These are phyloP conservation scores for Ostreobium quekettii DNA, from an alignment of 139 green algal genomes.

Conservation along the genomic window DNA sequence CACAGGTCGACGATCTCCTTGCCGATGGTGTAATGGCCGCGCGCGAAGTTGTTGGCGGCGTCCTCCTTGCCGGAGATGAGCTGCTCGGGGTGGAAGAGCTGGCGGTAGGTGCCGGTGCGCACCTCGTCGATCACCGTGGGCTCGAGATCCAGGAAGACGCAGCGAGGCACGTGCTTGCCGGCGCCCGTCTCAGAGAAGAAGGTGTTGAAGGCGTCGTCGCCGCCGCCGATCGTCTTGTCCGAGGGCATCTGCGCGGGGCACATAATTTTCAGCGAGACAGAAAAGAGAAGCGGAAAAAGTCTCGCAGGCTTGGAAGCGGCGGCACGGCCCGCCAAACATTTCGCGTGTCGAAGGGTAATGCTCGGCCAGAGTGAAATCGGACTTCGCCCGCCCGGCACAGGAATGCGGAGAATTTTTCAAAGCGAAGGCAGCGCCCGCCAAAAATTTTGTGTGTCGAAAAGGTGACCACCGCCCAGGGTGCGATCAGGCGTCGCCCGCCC, in stretches of 20 bases:
- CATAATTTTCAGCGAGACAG: too few relatives aligned
- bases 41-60: slow-evolving; percentile 79
- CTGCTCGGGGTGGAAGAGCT: slow-evolving; percentile 98
- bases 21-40: slow-evolving; percentile 87
- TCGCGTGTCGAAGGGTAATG: too few relatives aligned
- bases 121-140: slow-evolving; percentile 94
- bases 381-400: too few relatives aligned
- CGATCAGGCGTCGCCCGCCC: too few relatives aligned
- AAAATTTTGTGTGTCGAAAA: too few relatives aligned
- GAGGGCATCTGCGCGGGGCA: slow-evolving; percentile 68
- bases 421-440: too few relatives aligned
- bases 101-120: slow-evolving; percentile 88
- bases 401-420: too few relatives aligned
- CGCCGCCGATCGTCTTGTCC: slow-evolving; percentile 86
- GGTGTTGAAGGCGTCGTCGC: slow-evolving; percentile 92
- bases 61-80: slow-evolving; percentile 96
- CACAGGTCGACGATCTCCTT: slow-evolving; percentile 96
- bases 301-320: too few relatives aligned
- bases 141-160: slow-evolving; percentile 94
- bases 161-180: slow-evolving; percentile 76
- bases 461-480: too few relatives aligned
- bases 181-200: slow-evolving; percentile 92
- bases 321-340: too few relatives aligned
- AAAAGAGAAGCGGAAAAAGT: too few relatives aligned
- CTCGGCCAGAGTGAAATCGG: too few relatives aligned